Evolutionary conservation across 192 early-diverging fungal species (phyloP).

Genomic region (Dimargaris xerosporica): DNA sequence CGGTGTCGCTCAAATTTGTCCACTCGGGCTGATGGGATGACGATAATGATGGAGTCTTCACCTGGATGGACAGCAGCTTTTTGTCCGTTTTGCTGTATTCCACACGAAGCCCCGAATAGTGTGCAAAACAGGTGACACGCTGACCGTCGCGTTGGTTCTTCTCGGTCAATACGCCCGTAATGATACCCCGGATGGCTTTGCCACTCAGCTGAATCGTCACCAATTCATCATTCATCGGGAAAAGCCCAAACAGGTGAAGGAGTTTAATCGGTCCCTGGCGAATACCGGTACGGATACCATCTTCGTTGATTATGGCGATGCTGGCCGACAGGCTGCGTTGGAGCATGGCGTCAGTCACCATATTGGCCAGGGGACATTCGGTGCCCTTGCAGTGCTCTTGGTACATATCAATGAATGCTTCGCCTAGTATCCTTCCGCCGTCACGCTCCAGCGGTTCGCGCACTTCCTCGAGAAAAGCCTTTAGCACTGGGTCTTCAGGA

Average conservation of each 20-base stretch:
- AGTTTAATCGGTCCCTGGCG: constrained; percentile 34
- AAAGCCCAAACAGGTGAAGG: constrained; percentile 32
- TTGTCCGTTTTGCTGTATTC: constrained; percentile 12
- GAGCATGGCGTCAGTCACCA: constrained; percentile 49
- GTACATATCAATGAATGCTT: constrained; percentile 25
- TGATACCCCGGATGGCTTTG: constrained; percentile 26
- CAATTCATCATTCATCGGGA: constrained; percentile 52
- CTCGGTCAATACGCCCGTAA: constrained; percentile 27
- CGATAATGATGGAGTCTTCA: background rate
- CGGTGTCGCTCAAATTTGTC: constrained; percentile 11
- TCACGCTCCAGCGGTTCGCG: constrained; percentile 27
- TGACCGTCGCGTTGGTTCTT: constrained; percentile 16
- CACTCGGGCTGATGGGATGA: background rate
- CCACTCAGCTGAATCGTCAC: constrained; percentile 33
- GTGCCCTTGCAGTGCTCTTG: constrained; percentile 20
- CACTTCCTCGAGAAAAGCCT: constrained; percentile 25
- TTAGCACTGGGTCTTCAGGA: constrained; percentile 26
- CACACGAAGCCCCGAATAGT: constrained; percentile 40
- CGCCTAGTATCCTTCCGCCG: constrained; percentile 26
- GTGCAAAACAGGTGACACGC: constrained; percentile 34
- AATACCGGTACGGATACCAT: constrained; percentile 39
- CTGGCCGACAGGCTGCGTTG: constrained; percentile 15
- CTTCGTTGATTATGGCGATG: constrained; percentile 42
- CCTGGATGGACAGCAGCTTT: background rate
- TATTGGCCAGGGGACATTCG: constrained; percentile 45